A percentile compares a stretch with the other conserved stretches of the same genome.
Evolutionary conservation across 139 green algal genomes (phyloP).

Genomic region (Trebouxia sp.): DNA sequence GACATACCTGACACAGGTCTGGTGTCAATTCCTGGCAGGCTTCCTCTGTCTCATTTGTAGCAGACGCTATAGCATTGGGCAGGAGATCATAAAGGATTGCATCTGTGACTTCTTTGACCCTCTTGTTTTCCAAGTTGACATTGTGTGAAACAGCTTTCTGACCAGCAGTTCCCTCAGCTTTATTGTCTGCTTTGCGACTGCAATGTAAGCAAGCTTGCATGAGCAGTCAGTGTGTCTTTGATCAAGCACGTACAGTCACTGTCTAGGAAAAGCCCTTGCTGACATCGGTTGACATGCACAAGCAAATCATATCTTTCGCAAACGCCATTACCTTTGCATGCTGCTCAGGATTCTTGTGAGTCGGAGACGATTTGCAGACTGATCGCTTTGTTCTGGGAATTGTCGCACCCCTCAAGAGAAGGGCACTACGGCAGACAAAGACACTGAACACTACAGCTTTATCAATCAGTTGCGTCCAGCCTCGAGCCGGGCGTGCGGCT

Average conservation of each 20-base stretch:
- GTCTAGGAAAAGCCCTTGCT: too few species aligned
- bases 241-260: too few species aligned
- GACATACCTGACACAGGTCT: neutral
- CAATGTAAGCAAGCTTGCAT: too few species aligned
- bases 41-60: neutral
- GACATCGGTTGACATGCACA: too few species aligned
- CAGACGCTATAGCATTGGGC: neutral
- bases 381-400: neutral
- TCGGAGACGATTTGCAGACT: too few species aligned
- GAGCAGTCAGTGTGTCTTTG: too few species aligned
- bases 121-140: neutral
- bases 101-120: conserved; percentile 21
- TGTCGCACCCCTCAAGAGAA: neutral
- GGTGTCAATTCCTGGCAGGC: neutral
- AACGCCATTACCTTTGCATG: neutral
- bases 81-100: conserved; percentile 1
- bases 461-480: neutral
- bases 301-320: too few species aligned
- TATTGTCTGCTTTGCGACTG: too few species aligned
- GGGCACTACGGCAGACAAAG: neutral
- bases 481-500: too few species aligned
- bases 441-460: too few species aligned
- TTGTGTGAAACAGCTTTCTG: neutral
- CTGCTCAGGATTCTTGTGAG: neutral
- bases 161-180: neutral